A percentile compares a stretch with the other conserved stretches of the same genome.
These are phyloP conservation scores for Tilletia horrida DNA, from an alignment of 1,284 basidiomycete species.

Conservation along the genomic window DNA sequence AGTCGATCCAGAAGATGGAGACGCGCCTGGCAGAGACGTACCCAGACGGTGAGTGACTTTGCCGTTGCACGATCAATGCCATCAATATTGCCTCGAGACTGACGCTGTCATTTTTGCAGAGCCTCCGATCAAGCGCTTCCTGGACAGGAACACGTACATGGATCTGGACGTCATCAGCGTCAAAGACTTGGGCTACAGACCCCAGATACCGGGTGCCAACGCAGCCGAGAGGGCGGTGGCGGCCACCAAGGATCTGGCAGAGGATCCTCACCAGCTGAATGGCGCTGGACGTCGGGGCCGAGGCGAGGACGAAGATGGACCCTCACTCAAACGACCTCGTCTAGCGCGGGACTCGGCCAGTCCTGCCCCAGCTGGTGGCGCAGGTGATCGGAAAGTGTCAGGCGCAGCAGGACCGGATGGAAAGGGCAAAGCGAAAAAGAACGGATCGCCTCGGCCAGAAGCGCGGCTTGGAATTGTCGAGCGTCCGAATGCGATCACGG, in stretches of 20 bases:
- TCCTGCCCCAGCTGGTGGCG: constrained; percentile 55
- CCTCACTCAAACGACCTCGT: constrained; percentile 55
- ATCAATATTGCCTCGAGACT: too few species aligned
- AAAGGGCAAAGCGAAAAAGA: constrained; percentile 11
- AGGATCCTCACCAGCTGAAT: constrained; percentile 13
- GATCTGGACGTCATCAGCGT: constrained; percentile 83
- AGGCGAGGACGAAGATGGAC: constrained; percentile 34
- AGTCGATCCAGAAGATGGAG: constrained; percentile 82
- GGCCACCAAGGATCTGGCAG: constrained; percentile 23
- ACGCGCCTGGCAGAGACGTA: constrained; percentile 81
- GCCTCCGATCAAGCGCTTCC: constrained; percentile 83
- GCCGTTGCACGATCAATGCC: too few species aligned
- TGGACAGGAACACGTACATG: constrained; percentile 81
- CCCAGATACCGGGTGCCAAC: constrained; percentile 24
- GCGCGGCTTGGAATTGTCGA: constrained; percentile 16
- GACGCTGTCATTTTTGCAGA: constrained; percentile 59
- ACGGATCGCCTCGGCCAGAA: constrained; percentile 19
- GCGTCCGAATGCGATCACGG: constrained; percentile 16
- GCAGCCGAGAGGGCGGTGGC: constrained; percentile 35
- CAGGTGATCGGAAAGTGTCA: constrained; percentile 22
- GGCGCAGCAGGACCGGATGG: not conserved
- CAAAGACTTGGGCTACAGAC: constrained; percentile 73
- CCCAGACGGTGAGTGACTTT: constrained; percentile 65
- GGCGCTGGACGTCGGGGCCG: constrained; percentile 41
- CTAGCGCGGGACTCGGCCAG: constrained; percentile 54